Base-by-base conservation (phyloP, 331 rosid species). In the Rhamnella rubrinervis region DNA sequence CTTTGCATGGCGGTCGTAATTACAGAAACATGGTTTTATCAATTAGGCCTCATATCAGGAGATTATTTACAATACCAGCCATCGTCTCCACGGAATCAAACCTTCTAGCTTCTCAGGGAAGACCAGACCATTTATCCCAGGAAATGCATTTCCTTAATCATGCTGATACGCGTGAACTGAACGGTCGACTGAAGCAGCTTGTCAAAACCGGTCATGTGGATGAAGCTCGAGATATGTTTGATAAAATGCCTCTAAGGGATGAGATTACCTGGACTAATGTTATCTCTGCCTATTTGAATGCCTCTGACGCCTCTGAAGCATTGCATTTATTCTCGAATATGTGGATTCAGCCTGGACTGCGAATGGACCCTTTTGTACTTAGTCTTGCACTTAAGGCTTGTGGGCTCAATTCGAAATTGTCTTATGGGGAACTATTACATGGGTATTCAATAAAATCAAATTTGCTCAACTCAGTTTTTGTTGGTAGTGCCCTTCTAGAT, bases 331-430 rank as follows among this genome's bases (percentile, higher is more conserved):
- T 91, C 67, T 80, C 89, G 21, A 46, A 58, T 23, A 77, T 84
- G 88, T 76, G 90, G 83, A 75, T 73, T 55, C 83, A 73, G 39
- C 77, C 87, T 21, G 82, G 65, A 55, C 72, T 83, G 65, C 73
- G 70, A 47, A 81, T 74, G 77, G 95, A 87, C 77, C 90, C 84
- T 39, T 90, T 88, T 62, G 63, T 79, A 47, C 82, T 88, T 67
- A 86, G 92, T 75, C 73, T 88, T 79, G 87, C 78, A 28, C 69
- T 87, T 77, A 87, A 90, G 85, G 92, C 90, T 76, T 84, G 92
- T 68, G 92, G 85, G 8, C 80, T 77, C 50, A 60, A 71, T 61
- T 50, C 26, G 81, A 72, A 82, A 61, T 59, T 77, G 26, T 59
- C 26, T 65, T 73, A 56, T 70, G 96, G 95, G 26, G 80, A 76